Conservation (phyloP, 2,329 filamentous ascomycete species). For the Tolypocladium endophyticum region DNA sequence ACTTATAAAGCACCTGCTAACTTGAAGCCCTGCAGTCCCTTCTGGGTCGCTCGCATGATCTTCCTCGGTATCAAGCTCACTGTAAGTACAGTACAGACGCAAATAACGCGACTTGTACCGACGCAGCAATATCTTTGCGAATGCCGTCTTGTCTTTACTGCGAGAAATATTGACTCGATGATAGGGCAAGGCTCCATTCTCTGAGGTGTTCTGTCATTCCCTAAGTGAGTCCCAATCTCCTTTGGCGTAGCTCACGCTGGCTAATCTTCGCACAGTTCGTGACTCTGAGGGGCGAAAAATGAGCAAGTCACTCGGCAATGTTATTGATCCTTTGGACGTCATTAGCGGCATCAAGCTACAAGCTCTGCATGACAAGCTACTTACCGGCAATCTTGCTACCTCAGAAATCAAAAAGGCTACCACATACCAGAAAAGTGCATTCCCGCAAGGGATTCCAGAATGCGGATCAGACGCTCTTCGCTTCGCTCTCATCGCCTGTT, state of each 20-base stretch:
- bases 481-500: constrained; percentile 65
- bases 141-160: too few species aligned
- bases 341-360: constrained; percentile 78
- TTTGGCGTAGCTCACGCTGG: neutral
- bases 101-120: neutral
- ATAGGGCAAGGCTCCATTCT: constrained; percentile 73
- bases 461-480: constrained; percentile 87
- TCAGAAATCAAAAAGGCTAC: constrained; percentile 75
- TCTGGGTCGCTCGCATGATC: constrained; percentile 93
- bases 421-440: constrained; percentile 88
- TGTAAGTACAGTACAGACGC: neutral
- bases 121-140: neutral
- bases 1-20: too few species aligned
- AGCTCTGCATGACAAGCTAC: constrained; percentile 70
- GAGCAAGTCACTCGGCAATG: constrained; percentile 93
- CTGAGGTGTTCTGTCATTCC: constrained; percentile 82
- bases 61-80: constrained; percentile 89
- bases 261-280: constrained; percentile 43
- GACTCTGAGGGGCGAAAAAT: constrained; percentile 94
- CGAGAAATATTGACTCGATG: neutral
- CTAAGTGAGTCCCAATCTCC: neutral
- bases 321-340: constrained; percentile 88
- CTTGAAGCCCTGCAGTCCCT: constrained; percentile 24
- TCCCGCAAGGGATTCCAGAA: constrained; percentile 88
- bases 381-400: constrained; percentile 71